Evolutionary conservation across 139 green algal species (phyloP).

Genomic region (Pleodorina starrii): DNA sequence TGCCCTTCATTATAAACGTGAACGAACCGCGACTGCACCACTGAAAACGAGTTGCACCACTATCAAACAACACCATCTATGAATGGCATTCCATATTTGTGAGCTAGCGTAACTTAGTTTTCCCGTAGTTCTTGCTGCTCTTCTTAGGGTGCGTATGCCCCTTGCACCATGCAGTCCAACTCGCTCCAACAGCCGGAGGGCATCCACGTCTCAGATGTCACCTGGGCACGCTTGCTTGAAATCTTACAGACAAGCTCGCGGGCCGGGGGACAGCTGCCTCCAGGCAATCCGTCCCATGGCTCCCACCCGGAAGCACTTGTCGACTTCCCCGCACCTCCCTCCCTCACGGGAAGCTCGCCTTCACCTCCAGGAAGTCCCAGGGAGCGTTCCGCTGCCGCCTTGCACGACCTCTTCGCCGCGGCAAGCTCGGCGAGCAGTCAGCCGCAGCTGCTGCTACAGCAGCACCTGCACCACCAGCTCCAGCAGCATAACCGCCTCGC

Average conservation of each 20-base stretch:
- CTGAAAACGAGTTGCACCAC: not conserved
- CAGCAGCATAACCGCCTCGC: not conserved
- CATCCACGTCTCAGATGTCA: not conserved
- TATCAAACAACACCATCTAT: not conserved
- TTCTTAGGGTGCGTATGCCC: not conserved
- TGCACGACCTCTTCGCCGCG: not conserved
- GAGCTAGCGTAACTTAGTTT: not conserved
- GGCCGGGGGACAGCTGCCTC: not conserved
- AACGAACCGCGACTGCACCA: not conserved
- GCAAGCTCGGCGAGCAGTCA: not conserved
- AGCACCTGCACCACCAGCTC: not conserved
- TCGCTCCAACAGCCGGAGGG: not conserved
- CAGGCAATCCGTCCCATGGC: not conserved
- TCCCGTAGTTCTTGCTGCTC: not conserved
- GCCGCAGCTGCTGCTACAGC: not conserved
- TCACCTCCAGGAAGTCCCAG: not conserved
- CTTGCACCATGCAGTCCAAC: not conserved
- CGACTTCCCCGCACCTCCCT: not conserved
- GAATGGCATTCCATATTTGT: too few relatives aligned
- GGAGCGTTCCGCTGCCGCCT: not conserved
- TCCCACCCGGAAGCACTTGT: not conserved
- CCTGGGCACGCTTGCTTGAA: not conserved
- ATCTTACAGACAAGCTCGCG: not conserved
- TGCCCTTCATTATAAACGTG: not conserved
- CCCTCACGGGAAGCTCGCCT: not conserved